Evolutionary conservation across 495 filamentous ascomycete genomes (phyloP).

Genomic region (Annulohypoxylon moriforme): DNA sequence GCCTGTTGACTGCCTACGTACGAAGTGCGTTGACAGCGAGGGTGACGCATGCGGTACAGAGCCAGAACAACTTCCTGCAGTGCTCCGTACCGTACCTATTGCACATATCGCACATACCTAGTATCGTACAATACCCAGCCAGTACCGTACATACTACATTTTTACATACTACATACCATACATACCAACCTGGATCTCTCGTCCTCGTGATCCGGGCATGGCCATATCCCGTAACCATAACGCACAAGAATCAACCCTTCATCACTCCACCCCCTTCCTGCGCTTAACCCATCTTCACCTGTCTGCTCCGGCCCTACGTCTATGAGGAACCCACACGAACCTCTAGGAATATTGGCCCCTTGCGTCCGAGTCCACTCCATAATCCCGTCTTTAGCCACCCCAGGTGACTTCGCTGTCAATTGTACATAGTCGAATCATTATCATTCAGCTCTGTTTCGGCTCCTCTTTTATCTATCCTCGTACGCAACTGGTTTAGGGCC

Average conservation of each 20-base stretch:
- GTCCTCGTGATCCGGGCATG: slow-evolving; percentile 36
- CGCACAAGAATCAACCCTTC: slow-evolving; percentile 32
- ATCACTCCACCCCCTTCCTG: slow-evolving; percentile 37
- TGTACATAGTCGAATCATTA: slow-evolving; percentile 23
- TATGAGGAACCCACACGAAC: slow-evolving; percentile 32
- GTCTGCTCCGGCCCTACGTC: slow-evolving; percentile 23
- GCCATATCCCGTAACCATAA: slow-evolving; percentile 33
- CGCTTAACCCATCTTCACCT: slow-evolving; percentile 24
- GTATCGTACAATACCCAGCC: slow-evolving; percentile 10
- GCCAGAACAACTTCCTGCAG: slow-evolving; percentile 13
- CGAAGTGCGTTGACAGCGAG: slow-evolving; percentile 18
- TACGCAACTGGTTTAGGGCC: slow-evolving; percentile 13
- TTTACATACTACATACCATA: slow-evolving; percentile 7
- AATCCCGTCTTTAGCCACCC: slow-evolving; percentile 31
- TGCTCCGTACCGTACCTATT: slow-evolving; percentile 22
- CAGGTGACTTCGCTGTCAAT: slow-evolving; percentile 27
- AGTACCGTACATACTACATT: too few species aligned
- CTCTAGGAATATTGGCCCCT: slow-evolving; percentile 43
- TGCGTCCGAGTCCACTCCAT: slow-evolving; percentile 25
- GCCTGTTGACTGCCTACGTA: slow-evolving; percentile 11
- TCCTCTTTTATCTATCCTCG: slow-evolving; percentile 15
- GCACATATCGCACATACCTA: slow-evolving; percentile 3
- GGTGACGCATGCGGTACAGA: slow-evolving; percentile 38
- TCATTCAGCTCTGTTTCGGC: not conserved
- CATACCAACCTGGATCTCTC: not conserved